Conservation (phyloP, 2,329 filamentous ascomycete species). For the Botrytis medusae region DNA sequence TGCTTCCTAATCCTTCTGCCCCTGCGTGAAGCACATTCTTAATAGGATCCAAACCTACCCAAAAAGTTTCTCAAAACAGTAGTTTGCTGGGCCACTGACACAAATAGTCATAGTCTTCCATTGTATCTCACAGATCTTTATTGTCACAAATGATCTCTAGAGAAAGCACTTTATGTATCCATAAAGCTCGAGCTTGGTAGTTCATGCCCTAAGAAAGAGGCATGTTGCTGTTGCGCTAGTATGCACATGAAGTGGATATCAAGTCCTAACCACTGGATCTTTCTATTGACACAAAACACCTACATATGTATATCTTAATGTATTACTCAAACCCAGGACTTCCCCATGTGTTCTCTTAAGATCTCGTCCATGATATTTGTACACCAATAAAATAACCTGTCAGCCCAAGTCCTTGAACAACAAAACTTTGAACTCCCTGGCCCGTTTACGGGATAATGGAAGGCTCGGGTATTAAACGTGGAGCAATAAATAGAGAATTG, state of each 20-base stretch:
- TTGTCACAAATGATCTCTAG: background rate
- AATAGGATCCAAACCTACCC: background rate
- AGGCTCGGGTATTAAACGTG: background rate
- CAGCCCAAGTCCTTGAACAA: background rate
- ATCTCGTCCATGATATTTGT: background rate
- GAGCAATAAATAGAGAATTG: background rate
- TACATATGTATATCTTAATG: too few relatives aligned
- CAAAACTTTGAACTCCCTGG: background rate
- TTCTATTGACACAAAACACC: too few relatives aligned
- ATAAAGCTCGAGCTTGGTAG: background rate
- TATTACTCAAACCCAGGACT: background rate
- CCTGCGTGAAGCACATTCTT: background rate
- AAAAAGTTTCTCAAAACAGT: background rate
- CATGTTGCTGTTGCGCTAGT: too few relatives aligned
- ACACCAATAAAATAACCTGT: fast-evolving
- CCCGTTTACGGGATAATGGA: fast-evolving
- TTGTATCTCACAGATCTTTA: background rate
- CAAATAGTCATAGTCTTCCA: fast-evolving
- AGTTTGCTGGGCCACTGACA: background rate
- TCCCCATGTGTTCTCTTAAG: too few relatives aligned
- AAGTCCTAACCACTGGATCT: background rate
- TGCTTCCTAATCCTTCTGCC: background rate
- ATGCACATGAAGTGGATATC: background rate
- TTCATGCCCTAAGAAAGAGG: background rate
- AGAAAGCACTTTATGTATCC: background rate